Evolutionary conservation across 164 flowering plant genomes (phyloP).

Genomic region (Kingdonia uniflora): DNA sequence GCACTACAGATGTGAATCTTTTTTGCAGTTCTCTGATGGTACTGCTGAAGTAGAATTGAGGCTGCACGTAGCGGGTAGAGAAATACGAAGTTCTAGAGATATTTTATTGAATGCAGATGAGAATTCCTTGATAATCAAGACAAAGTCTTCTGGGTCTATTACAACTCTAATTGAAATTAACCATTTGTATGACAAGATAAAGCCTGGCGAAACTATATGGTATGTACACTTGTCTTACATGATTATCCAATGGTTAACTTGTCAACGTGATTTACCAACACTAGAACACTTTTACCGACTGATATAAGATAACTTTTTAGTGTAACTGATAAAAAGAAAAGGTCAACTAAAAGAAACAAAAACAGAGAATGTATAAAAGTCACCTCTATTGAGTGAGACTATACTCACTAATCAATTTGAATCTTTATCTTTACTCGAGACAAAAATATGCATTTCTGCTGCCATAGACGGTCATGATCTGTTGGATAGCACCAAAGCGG

Average conservation of each 20-base stretch:
- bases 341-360: too few relatives aligned
- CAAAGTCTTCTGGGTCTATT: constrained; percentile 29
- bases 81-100: constrained; percentile 36
- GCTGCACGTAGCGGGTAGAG: constrained; percentile 31
- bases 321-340: too few relatives aligned
- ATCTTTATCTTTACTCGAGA: too few relatives aligned
- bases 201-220: constrained; percentile 96
- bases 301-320: too few relatives aligned
- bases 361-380: too few relatives aligned
- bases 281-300: too few relatives aligned
- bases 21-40: constrained; percentile 71
- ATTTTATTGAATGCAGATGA: constrained; percentile 57
- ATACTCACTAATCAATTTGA: too few relatives aligned
- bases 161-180: constrained; percentile 53
- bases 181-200: constrained; percentile 70
- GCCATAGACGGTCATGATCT: too few relatives aligned
- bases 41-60: constrained; percentile 77
- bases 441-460: too few relatives aligned
- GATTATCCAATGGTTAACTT: not conserved
- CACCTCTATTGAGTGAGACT: too few relatives aligned
- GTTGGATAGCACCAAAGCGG: too few relatives aligned
- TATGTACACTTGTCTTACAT: not conserved
- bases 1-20: constrained; percentile 1
- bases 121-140: constrained; percentile 43
- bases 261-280: too few relatives aligned